Evolutionary conservation across 1,284 basidiomycete genomes (phyloP).

Genomic region (Rhizopogon parksii): DNA sequence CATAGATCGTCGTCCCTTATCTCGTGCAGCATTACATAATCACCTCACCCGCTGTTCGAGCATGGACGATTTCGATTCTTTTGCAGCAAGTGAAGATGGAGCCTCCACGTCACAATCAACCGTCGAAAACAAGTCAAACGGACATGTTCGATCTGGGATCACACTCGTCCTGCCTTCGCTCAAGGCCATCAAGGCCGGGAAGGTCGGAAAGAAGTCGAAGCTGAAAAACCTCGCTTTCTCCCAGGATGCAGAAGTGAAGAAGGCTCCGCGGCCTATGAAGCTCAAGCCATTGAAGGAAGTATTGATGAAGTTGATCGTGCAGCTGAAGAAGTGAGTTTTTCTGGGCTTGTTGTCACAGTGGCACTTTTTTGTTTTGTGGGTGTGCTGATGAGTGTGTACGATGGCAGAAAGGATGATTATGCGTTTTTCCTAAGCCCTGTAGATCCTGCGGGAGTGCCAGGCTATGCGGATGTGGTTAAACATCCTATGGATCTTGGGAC

Average conservation of each 20-base stretch:
- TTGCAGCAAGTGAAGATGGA: conserved; percentile 8
- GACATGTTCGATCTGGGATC: conserved; percentile 20
- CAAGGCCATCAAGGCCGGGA: conserved; percentile 29
- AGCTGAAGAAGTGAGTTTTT: conserved; percentile 62
- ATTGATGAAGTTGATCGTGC: conserved; percentile 52
- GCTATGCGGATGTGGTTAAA: conserved; percentile 63
- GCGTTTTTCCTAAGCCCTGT: conserved; percentile 77
- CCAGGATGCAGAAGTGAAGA: conserved; percentile 32
- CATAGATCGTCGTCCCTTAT: background rate
- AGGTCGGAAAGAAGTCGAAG: conserved; percentile 26
- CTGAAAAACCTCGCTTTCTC: conserved; percentile 8
- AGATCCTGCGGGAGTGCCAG: conserved; percentile 54
- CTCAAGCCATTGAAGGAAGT: conserved; percentile 75
- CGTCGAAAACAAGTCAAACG: conserved; percentile 5
- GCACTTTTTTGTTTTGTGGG: background rate
- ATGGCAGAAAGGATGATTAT: conserved; percentile 73
- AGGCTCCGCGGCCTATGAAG: conserved; percentile 51
- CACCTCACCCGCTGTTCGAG: conserved; percentile 6
- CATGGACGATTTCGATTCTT: conserved; percentile 14
- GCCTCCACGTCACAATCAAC: conserved; percentile 6
- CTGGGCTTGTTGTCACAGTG: background rate
- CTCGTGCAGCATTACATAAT: conserved; percentile 10
- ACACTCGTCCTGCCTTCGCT: conserved; percentile 46
- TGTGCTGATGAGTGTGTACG: conserved; percentile 10
- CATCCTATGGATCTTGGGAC: conserved; percentile 81